Percentiles rank a stretch among this genome's conserved stretches.
These are phyloP conservation scores for Alternaria arborescens DNA, from an alignment of 2,329 filamentous ascomycete genomes.

Conservation along the genomic window DNA sequence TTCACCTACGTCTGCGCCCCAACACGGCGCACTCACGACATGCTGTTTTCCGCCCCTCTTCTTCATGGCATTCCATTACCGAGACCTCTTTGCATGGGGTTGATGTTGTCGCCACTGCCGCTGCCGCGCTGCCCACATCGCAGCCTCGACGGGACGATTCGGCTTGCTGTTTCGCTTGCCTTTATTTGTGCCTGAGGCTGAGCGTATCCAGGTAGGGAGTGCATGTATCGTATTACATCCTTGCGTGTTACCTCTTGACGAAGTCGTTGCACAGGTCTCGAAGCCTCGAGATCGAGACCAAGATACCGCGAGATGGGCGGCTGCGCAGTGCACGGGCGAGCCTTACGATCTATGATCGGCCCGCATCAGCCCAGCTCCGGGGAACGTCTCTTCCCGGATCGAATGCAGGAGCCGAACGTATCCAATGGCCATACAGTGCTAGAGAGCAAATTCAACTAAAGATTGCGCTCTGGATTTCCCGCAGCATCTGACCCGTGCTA, in stretches of 20 bases:
- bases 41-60: neutral
- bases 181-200: constrained; percentile 16
- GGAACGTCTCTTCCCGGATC: neutral
- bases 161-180: neutral
- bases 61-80: neutral
- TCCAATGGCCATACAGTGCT: constrained; percentile 10
- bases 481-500: constrained; percentile 9
- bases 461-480: neutral
- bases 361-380: constrained; percentile 11
- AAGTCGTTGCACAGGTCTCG: neutral
- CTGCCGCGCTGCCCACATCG: neutral
- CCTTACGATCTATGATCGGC: constrained; percentile 6
- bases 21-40: neutral
- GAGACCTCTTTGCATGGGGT: neutral
- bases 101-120: neutral
- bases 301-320: constrained; percentile 7
- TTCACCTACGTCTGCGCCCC: neutral
- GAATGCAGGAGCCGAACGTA: constrained; percentile 6
- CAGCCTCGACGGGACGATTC: neutral
- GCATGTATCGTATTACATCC: neutral
- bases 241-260: constrained; percentile 2
- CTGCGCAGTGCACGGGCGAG: constrained; percentile 1
- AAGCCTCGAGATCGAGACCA: neutral
- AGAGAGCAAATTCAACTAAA: neutral
- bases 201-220: constrained; percentile 7